Percentiles rank a stretch among this genome's conserved stretches.
These are phyloP conservation scores for Nidula niveotomentosa DNA, from an alignment of 1,284 basidiomycete species.

Conservation along the genomic window DNA sequence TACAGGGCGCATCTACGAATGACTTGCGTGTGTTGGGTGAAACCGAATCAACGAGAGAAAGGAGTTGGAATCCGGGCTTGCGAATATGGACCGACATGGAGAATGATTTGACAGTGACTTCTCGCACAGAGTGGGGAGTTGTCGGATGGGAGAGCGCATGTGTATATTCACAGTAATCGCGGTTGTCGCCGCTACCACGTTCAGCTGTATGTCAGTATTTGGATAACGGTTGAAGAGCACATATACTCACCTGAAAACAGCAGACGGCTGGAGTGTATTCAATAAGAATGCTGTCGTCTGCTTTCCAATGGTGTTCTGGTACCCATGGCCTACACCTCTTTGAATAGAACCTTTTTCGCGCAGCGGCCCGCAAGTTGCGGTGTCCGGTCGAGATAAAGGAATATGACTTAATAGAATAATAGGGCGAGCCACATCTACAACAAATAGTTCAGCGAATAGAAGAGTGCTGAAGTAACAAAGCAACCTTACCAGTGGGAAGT, in stretches of 20 bases:
- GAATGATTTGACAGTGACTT: constrained; percentile 82
- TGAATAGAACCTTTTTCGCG: constrained; percentile 74
- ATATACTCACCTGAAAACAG: constrained; percentile 67
- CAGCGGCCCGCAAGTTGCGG: constrained; percentile 70
- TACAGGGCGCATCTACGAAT: constrained; percentile 56
- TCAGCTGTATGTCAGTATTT: constrained; percentile 5
- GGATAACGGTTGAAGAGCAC: constrained; percentile 3
- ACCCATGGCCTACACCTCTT: constrained; percentile 77
- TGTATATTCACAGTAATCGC: constrained; percentile 82
- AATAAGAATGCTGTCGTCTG: constrained; percentile 74
- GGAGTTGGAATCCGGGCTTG: constrained; percentile 81
- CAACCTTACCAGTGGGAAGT: constrained; percentile 44
- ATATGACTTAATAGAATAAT: constrained; percentile 81
- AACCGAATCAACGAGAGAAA: constrained; percentile 62
- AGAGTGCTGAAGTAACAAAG: background rate
- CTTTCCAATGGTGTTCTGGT: constrained; percentile 79
- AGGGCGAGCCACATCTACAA: constrained; percentile 34
- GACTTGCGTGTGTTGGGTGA: constrained; percentile 27
- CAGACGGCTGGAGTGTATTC: constrained; percentile 57
- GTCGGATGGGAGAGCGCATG: constrained; percentile 41
- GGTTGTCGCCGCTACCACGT: constrained; percentile 77
- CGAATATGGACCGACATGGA: constrained; percentile 74
- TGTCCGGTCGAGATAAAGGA: constrained; percentile 73
- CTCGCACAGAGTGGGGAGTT: constrained; percentile 38
- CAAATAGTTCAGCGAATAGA: background rate